Evolutionary conservation across 495 filamentous ascomycete species (phyloP).

Genomic region (Poronia punctata): DNA sequence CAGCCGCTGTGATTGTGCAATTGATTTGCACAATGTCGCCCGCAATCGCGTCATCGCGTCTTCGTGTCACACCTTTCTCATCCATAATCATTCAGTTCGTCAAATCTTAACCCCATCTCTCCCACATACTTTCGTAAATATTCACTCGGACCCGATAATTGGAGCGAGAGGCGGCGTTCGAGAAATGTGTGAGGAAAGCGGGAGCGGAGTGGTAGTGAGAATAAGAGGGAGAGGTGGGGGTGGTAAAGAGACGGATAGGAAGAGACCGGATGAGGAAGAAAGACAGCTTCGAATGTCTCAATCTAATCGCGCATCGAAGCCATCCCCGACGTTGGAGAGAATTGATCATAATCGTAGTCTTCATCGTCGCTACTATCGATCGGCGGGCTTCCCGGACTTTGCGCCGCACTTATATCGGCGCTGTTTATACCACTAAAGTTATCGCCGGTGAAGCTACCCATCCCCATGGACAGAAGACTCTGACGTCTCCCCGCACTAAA

Average conservation of each 20-base stretch:
- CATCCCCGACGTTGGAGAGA: conserved; percentile 23
- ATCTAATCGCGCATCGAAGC: conserved; percentile 21
- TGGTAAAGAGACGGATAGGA: no score
- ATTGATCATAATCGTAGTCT: conserved; percentile 32
- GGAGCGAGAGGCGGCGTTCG: no score
- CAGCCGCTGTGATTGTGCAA: conserved; percentile 14
- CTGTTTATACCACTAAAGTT: conserved; percentile 27
- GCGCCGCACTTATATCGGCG: conserved; percentile 34
- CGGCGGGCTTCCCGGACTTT: conserved; percentile 37
- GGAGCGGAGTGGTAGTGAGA: no score
- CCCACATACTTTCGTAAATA: no score
- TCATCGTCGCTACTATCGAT: conserved; percentile 40
- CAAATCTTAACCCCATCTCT: not conserved
- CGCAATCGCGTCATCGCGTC: conserved; percentile 28
- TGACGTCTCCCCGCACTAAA: conserved; percentile 35
- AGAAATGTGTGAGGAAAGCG: no score
- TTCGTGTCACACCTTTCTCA: conserved; percentile 18
- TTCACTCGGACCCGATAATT: no score
- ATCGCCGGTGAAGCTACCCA: conserved; percentile 15
- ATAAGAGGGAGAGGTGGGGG: no score
- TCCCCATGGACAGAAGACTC: conserved; percentile 23
- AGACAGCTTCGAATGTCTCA: not conserved
- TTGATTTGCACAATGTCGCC: conserved; percentile 24
- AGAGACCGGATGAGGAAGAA: conserved; percentile 5
- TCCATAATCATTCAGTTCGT: conserved; percentile 16